Evolutionary conservation across 345 rosid genomes (phyloP), one percentile per base, ranked within the genome.

Genomic region (Salix koriyanagi): DNA sequence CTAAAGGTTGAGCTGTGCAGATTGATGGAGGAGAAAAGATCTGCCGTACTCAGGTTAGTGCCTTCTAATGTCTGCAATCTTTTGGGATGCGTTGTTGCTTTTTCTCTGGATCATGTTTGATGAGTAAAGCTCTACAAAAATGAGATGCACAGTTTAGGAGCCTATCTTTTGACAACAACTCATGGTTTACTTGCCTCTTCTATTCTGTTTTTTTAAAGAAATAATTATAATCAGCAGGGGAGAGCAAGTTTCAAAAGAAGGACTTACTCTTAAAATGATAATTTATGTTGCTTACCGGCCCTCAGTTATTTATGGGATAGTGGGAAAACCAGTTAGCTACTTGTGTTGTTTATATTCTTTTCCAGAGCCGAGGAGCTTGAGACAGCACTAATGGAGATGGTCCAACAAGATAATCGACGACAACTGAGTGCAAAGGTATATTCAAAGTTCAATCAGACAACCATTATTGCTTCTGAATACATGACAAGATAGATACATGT

Each of bases 311-410:
- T 28, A 73, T 77, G 48, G 69, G 69, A 25, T 69, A 15, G 30
- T 46, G 39, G 44, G 54, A 71, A 50, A 64, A 39, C 56, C 7
- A 6, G 14, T 60, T 75, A n/a, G 44, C 19, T 61, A 58, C 69
- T 36, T 70, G 54, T 30, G 39, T 32, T 68, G 60, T 68, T 81
- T 48, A 26, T 72, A 56, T 79, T 78, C 75, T 74, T 84, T 72
- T 73, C 58, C 81, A 95, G 99, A 80, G 89, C 98, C n/a, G 99
- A 96, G 81, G 99, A 93, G 89, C 81, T 96, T 82, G 98, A 96
- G 89, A 89, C 92, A 72, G 99, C 98, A 41, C 86, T 93, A 58
- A 86, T 91, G 90, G 99, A 96, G 87, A 88, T 93, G 89, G 96
- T 92, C 79, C 90, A 90, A 87, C 87, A 85, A 87, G 99, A 96